A percentile compares a stretch with the other conserved stretches of the same genome.
phyloP scores from a whole-genome alignment of 2,329 filamentous ascomycete species.

The Aspergillus fijiensis region DNA sequence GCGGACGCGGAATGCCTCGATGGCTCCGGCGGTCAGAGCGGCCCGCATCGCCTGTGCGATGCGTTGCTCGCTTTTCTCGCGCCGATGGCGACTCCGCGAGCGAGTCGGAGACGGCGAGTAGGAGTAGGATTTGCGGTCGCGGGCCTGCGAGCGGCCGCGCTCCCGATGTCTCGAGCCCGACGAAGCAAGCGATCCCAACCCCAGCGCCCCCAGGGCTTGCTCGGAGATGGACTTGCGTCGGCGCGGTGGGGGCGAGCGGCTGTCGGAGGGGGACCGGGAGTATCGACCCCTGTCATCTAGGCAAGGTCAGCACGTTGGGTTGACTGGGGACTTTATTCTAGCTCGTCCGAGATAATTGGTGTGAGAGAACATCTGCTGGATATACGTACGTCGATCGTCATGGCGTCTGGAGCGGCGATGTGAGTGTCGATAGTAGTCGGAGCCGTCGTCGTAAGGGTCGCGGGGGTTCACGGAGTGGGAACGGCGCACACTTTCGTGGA shows the following conservation, averaged over 20 bases:
- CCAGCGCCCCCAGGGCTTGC: slow-evolving; percentile 56
- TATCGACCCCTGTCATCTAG: slow-evolving; percentile 34
- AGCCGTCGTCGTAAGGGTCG: slow-evolving; percentile 35
- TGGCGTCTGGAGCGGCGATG: slow-evolving; percentile 48
- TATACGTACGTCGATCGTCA: slow-evolving; percentile 42
- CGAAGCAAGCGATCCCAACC: slow-evolving; percentile 53
- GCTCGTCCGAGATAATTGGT: not conserved
- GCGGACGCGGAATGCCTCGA: slow-evolving; percentile 86
- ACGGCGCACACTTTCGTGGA: slow-evolving; percentile 37
- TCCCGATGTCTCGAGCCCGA: slow-evolving; percentile 45
- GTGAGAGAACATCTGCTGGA: no score
- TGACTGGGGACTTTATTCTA: not conserved
- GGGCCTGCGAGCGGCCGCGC: slow-evolving; percentile 36
- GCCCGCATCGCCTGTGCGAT: slow-evolving; percentile 87
- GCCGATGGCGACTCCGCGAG: slow-evolving; percentile 53
- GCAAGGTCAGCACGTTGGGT: slow-evolving; percentile 4
- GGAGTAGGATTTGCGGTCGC: slow-evolving; percentile 48
- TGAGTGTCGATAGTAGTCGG: slow-evolving; percentile 32
- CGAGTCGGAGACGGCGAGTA: slow-evolving; percentile 52
- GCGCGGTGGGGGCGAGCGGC: slow-evolving; percentile 40
- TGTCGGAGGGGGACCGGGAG: slow-evolving; percentile 39
- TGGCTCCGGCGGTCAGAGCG: slow-evolving; percentile 82
- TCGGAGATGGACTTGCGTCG: slow-evolving; percentile 50
- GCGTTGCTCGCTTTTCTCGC: slow-evolving; percentile 57
- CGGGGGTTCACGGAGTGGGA: slow-evolving; percentile 39